Base-by-base conservation (phyloP, 2,329 filamentous ascomycete genomes). In the Lecanicillium sp. region DNA sequence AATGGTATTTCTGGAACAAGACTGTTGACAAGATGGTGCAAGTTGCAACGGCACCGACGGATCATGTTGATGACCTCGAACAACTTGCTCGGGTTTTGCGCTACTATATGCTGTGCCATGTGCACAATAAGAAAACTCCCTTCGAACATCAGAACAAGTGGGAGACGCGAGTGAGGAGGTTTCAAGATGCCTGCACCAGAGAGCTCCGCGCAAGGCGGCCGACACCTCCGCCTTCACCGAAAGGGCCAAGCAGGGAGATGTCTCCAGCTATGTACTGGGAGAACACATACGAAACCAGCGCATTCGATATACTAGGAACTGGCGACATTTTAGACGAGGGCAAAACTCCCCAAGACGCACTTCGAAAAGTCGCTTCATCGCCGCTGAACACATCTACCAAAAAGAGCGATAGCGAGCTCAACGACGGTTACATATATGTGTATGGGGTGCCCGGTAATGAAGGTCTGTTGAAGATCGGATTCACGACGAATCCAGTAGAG, bases 381-480 rank as follows among this genome's bases (percentile, higher is more conserved):
- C 19, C 15, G n/a, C 20, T 49, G 3, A 41, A 53, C n/a, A 49
- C 54, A 3, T 55, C 54, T n/a, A 56, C 49, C 33, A 56, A 59
- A 7, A 58, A 50, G 33, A 48, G 43, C 23, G 56, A 56, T 32
- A 66, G 66, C 48, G 70, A 60, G 49, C 65, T 69, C 27, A 64
- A 58, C 33, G 65, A 59, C 38, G 60, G 62, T 5, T 45, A 17
- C 10, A 17, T 50, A 6, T 50, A 50, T 12, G n/a, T 41, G 3
- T 50, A 50, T 17, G 14, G 33, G 15, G 48, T 50, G 4, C 29
- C 41, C 3, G 48, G 41, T 8, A 50, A 50, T 21, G 29, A 45
- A 1, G 14, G 17, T 5, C 20, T 50, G 23, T 41, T 50, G 33
- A 50, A 50, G 17, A 41, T 50, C 6, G 48, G 48, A 29, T 50